These are phyloP conservation scores for Pichia sp. DNA, from an alignment of 1,139 yeast species.

Conservation along the genomic window DNA sequence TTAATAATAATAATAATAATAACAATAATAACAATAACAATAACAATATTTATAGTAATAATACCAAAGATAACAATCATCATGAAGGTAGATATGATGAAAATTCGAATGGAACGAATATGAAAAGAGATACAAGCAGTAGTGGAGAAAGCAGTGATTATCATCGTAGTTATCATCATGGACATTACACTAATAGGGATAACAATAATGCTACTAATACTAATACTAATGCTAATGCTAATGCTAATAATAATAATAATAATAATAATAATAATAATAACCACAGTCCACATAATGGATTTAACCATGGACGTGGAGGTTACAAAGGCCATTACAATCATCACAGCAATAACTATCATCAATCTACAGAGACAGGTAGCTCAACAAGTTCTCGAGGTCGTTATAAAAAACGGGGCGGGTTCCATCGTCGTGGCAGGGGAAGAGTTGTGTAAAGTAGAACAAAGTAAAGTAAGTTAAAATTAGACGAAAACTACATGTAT, in stretches of 20 bases:
- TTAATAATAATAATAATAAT: neutral
- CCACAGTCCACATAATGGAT: neutral
- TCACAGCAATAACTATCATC: no score
- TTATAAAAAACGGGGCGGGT: conserved; percentile 4
- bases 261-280: neutral
- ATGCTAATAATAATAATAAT: neutral
- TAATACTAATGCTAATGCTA: neutral
- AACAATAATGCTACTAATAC: conserved; percentile 21
- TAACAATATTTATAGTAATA: neutral
- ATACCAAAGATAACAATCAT: neutral
- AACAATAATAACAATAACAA: neutral
- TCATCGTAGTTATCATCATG: neutral
- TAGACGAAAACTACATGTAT: no score
- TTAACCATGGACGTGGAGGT: conserved; percentile 1
- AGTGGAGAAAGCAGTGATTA: neutral
- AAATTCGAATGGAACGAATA: neutral
- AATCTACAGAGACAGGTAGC: no score
- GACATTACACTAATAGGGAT: neutral
- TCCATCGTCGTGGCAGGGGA: neutral
- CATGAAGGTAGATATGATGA: no score
- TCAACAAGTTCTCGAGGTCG: conserved; percentile 1
- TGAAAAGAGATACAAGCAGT: neutral
- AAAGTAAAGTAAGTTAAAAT: no score
- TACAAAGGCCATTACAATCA: no score
- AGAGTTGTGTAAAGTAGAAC: neutral